These are phyloP conservation scores for Phytophthora europaea DNA, from an alignment of 352 stramenopile species.

Conservation along the genomic window DNA sequence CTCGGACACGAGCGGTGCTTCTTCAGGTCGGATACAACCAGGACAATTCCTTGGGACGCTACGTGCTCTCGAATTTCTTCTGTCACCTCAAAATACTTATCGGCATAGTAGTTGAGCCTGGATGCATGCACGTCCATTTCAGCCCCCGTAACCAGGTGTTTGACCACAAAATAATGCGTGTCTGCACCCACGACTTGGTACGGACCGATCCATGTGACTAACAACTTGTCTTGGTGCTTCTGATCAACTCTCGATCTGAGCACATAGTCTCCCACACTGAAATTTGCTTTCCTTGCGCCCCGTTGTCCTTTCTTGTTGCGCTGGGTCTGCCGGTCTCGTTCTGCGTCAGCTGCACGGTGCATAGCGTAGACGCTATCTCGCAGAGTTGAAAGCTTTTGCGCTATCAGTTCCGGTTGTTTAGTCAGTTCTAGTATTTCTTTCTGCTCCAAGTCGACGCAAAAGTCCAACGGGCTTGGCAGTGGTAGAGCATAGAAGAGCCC, in stretches of 20 bases:
- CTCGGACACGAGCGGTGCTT: neutral
- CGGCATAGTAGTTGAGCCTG: constrained; percentile 40
- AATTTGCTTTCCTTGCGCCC: constrained; percentile 15
- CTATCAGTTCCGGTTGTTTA: neutral
- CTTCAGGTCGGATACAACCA: constrained; percentile 18
- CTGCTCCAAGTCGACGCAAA: constrained; percentile 8
- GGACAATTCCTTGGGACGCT: constrained; percentile 22
- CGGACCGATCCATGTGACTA: constrained; percentile 41
- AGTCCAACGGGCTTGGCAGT: neutral
- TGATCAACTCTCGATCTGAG: constrained; percentile 39
- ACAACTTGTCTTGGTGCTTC: constrained; percentile 34
- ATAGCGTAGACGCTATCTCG: constrained; percentile 17
- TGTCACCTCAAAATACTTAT: constrained; percentile 25
- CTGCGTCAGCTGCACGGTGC: neutral
- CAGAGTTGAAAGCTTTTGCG: neutral
- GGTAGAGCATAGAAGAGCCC: constrained; percentile 32
- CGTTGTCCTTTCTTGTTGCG: constrained; percentile 8
- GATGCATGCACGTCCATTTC: constrained; percentile 31
- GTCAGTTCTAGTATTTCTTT: constrained; percentile 1
- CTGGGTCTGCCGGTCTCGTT: neutral
- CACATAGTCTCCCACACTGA: constrained; percentile 38
- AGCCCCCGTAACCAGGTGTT: constrained; percentile 12
- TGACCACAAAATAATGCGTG: constrained; percentile 31
- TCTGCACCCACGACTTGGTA: constrained; percentile 28
- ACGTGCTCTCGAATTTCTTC: constrained; percentile 36